Conservation (phyloP, 1,139 yeast species). For the Candida dubliniensis region DNA sequence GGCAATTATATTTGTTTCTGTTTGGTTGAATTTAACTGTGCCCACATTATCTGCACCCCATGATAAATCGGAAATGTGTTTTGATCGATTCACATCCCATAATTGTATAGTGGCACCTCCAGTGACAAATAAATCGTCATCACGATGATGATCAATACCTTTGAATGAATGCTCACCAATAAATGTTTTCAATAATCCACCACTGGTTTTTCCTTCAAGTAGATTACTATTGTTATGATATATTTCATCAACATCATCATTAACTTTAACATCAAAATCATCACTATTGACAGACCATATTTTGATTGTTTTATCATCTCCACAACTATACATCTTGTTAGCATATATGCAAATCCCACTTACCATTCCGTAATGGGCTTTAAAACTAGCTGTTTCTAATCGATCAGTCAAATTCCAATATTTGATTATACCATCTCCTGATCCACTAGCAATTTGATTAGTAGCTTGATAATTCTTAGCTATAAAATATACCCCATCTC, state of each 20-base stretch:
- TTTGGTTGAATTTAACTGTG: conserved; percentile 81
- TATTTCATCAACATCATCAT: conserved; percentile 24
- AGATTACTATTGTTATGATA: conserved; percentile 9
- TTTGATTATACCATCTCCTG: conserved; percentile 93
- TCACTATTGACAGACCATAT: conserved; percentile 64
- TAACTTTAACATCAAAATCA: conserved; percentile 38
- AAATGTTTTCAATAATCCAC: conserved; percentile 70
- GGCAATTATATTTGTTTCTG: conserved; percentile 87
- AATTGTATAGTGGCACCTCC: conserved; percentile 88
- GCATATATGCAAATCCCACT: conserved; percentile 80
- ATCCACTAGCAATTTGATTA: conserved; percentile 82
- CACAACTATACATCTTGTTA: conserved; percentile 69
- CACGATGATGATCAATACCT: conserved; percentile 82
- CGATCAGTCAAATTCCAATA: conserved; percentile 85
- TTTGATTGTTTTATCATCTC: conserved; percentile 87
- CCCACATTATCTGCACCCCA: conserved; percentile 97
- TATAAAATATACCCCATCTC: conserved; percentile 91
- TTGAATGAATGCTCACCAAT: conserved; percentile 83
- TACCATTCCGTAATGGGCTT: conserved; percentile 90
- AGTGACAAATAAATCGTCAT: conserved; percentile 76
- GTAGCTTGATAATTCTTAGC: conserved; percentile 75
- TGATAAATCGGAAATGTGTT: conserved; percentile 72
- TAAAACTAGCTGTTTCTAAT: conserved; percentile 71
- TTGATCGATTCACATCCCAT: conserved; percentile 84
- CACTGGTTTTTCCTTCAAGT: conserved; percentile 17